Evolutionary conservation across 495 filamentous ascomycete species (phyloP), one percentile per base, ranked within the genome.

Genomic region (Neurospora tetrasperma): DNA sequence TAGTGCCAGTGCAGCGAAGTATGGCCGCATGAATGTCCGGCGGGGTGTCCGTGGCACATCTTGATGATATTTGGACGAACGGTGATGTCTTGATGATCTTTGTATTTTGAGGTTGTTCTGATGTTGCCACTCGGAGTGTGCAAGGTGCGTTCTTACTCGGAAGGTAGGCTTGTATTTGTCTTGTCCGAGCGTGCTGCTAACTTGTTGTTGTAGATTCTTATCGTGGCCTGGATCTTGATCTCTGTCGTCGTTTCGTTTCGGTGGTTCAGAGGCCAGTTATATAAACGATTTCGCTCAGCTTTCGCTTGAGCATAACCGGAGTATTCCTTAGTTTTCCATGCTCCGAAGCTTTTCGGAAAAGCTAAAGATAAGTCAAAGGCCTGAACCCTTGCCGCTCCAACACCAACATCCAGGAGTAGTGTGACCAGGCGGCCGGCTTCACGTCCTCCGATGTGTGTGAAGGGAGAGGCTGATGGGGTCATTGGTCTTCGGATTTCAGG

Each of bases 11-110:
- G 79, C 38, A 84, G 76, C 39, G 83, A 85, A 38, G 79, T 80
- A 70, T 85, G 83, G 39, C 79, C 80, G 73, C 83, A 85, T 23
- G 79, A 74, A 43, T 85, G 83, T 46, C 77, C 75, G 69, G 80
- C 81, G 71, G 83, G 82, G 54, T 83, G 82, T 70, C 83, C 82
- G 78, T 83, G 79, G 44, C 83, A 85, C 83, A 85, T 85, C 70
- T 62, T 76, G 73, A 48, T 54, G 69, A 38, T 20, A 12, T 35
- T 7, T 48, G 18, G 73, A 41, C 31, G 71, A 71, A 44, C 69
- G 70, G 73, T 38, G 69, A 40, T 73, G 31, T 42, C 18, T 70
- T 20, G 54, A 27, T 66, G 27, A 66, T 66, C 14, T 66, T 66
- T 16, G 6, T 66, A 14, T 38, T 35, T 38, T 35, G 54, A 66